phyloP scores from a whole-genome alignment of 108 stramenopile genomes.

The Stephanodiscus triporus region DNA sequence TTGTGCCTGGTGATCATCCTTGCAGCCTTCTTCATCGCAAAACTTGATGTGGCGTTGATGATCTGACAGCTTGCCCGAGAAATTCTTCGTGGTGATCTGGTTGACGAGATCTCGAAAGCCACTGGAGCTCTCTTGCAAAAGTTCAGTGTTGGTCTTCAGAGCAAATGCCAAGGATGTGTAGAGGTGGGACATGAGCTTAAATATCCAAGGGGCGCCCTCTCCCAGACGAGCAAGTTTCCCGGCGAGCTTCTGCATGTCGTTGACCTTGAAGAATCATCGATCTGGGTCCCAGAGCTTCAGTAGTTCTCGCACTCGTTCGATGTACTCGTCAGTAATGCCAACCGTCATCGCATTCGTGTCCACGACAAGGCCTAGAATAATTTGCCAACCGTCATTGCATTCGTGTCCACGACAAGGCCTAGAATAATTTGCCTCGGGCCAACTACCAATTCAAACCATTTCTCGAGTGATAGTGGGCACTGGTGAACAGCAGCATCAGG shows the following conservation, averaged over 20 bases:
- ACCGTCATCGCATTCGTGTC: no score
- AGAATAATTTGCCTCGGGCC: no score
- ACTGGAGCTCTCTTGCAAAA: background rate
- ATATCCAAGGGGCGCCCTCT: conserved; percentile 4
- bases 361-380: no score
- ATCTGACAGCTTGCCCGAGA: background rate
- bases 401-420: no score
- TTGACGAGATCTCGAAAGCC: conserved; percentile 2
- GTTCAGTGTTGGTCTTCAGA: conserved; percentile 4
- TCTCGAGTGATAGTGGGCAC: no score
- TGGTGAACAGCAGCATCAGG: no score
- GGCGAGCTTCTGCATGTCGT: conserved; percentile 2
- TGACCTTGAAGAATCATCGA: background rate
- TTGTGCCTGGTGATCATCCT: background rate
- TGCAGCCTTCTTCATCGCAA: conserved; percentile 7
- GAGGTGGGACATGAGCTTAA: conserved; percentile 16
- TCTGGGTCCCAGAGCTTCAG: no score
- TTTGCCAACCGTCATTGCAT: no score
- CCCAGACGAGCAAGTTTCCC: conserved; percentile 7
- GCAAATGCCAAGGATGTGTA: conserved; percentile 22
- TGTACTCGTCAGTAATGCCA: no score
- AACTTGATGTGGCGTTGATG: background rate
- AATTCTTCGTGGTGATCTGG: no score
- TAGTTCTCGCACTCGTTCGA: no score
- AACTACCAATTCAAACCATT: no score